These are phyloP conservation scores for Marasmius sp. DNA, from an alignment of 1,284 basidiomycete genomes.

Conservation along the genomic window DNA sequence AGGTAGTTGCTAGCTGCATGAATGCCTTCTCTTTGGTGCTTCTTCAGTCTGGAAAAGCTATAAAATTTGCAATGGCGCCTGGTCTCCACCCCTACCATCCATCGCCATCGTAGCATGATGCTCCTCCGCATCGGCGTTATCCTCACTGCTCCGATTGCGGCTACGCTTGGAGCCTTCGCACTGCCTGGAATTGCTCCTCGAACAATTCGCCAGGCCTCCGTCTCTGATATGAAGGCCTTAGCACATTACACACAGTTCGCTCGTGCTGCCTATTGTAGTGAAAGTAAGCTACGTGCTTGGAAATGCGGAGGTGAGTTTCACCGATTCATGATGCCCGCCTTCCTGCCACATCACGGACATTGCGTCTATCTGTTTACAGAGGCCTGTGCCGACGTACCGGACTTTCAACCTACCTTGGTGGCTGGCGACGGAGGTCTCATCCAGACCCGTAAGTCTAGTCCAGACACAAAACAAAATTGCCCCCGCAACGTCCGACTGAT, in stretches of 20 bases:
- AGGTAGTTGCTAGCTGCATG: too few relatives aligned
- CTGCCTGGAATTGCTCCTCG: neutral
- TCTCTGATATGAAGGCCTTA: neutral
- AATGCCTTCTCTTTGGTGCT: too few relatives aligned
- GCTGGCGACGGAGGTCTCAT: slow-evolving; percentile 47
- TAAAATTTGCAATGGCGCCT: too few relatives aligned
- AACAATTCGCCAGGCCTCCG: neutral
- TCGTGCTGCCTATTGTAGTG: slow-evolving; percentile 35
- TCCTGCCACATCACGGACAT: neutral
- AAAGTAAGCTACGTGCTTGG: slow-evolving; percentile 32
- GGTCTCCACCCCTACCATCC: too few relatives aligned
- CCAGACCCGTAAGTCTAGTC: slow-evolving; percentile 40
- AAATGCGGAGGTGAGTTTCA: slow-evolving; percentile 36
- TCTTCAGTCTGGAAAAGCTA: too few relatives aligned
- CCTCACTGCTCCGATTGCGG: too few relatives aligned
- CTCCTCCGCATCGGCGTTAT: too few relatives aligned
- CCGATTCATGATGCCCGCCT: neutral
- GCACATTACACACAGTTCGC: neutral
- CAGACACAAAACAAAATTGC: slow-evolving; percentile 1
- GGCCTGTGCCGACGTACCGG: slow-evolving; percentile 42
- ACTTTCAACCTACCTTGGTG: slow-evolving; percentile 42
- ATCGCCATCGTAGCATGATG: too few relatives aligned
- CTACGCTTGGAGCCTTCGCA: too few relatives aligned
- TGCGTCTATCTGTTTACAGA: slow-evolving; percentile 19
- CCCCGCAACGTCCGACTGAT: neutral